phyloP scores from a whole-genome alignment of 1,139 yeast genomes.

The Pichia sp. region DNA sequence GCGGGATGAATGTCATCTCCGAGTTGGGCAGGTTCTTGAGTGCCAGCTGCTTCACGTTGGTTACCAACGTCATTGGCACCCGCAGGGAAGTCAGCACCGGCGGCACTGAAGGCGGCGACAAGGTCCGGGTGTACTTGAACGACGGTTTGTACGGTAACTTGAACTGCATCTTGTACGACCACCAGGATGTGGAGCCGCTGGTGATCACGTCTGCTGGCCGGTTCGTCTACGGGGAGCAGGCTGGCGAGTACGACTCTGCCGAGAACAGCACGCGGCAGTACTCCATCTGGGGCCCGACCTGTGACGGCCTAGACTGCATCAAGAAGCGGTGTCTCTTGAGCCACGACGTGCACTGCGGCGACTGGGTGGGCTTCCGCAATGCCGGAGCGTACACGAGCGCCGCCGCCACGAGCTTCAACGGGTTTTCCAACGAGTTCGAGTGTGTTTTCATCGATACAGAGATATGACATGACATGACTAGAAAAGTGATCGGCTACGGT shows the following conservation, averaged over 20 bases:
- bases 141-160: conserved; percentile 96
- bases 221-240: conserved; percentile 33
- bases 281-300: conserved; percentile 97
- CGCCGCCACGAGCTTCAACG: conserved; percentile 86
- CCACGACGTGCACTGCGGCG: conserved; percentile 70
- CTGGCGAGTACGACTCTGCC: not conserved
- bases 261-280: conserved; percentile 33
- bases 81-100: conserved; percentile 39
- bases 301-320: conserved; percentile 93
- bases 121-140: conserved; percentile 67
- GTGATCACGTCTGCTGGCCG: conserved; percentile 54
- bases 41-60: conserved; percentile 81
- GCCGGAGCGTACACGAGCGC: conserved; percentile 94
- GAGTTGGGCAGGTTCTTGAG: conserved; percentile 95
- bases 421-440: conserved; percentile 48
- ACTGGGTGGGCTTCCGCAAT: conserved; percentile 83
- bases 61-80: conserved; percentile 79
- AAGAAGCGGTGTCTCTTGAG: conserved; percentile 49
- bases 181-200: conserved; percentile 70
- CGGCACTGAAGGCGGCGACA: no score
- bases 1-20: conserved; percentile 62
- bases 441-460: conserved; percentile 26
- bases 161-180: conserved; percentile 91
- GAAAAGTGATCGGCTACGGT: no score
- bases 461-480: conserved; percentile 1